These are phyloP conservation scores for Colletotrichum simmondsii DNA, from an alignment of 2,329 filamentous ascomycete species.

Conservation along the genomic window DNA sequence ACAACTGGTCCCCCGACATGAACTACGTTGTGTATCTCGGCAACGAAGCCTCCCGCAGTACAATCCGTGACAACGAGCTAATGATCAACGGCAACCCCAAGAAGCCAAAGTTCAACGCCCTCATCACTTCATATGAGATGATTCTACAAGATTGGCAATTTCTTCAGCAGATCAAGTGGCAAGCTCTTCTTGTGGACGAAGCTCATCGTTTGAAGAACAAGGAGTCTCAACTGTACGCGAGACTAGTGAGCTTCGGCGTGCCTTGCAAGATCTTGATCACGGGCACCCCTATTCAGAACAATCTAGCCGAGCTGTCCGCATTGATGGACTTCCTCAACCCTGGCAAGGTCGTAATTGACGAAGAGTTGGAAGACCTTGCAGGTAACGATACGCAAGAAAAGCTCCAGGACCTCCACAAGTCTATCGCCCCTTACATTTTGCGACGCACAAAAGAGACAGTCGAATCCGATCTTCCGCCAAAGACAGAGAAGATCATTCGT, in stretches of 20 bases:
- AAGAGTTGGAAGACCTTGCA: slow-evolving; percentile 83
- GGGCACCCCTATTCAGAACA: slow-evolving; percentile 97
- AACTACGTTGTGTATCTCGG: slow-evolving; percentile 98
- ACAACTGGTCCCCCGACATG: slow-evolving; percentile 92
- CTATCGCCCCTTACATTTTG: slow-evolving; percentile 94
- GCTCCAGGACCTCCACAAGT: slow-evolving; percentile 83
- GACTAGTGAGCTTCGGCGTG: slow-evolving; percentile 85
- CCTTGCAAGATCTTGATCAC: slow-evolving; percentile 94
- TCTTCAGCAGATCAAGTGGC: slow-evolving; percentile 93
- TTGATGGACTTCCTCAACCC: slow-evolving; percentile 97
- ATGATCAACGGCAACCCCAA: slow-evolving; percentile 86
- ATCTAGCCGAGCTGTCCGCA: slow-evolving; percentile 89
- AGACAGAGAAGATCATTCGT: slow-evolving; percentile 98
- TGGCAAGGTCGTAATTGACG: slow-evolving; percentile 90
- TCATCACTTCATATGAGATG: slow-evolving; percentile 97
- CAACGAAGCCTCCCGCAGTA: slow-evolving; percentile 84
- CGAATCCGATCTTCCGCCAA: slow-evolving; percentile 94
- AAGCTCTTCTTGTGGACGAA: slow-evolving; percentile 95
- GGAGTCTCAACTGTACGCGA: slow-evolving; percentile 91
- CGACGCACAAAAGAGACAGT: slow-evolving; percentile 97
- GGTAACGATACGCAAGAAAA: slow-evolving; percentile 87
- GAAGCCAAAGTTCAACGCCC: slow-evolving; percentile 96
- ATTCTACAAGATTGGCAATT: slow-evolving; percentile 88
- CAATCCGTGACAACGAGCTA: slow-evolving; percentile 91
- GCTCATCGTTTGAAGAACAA: slow-evolving; percentile 97